Base-by-base conservation (phyloP, 345 rosid genomes). In the Euclidium syriacum region DNA sequence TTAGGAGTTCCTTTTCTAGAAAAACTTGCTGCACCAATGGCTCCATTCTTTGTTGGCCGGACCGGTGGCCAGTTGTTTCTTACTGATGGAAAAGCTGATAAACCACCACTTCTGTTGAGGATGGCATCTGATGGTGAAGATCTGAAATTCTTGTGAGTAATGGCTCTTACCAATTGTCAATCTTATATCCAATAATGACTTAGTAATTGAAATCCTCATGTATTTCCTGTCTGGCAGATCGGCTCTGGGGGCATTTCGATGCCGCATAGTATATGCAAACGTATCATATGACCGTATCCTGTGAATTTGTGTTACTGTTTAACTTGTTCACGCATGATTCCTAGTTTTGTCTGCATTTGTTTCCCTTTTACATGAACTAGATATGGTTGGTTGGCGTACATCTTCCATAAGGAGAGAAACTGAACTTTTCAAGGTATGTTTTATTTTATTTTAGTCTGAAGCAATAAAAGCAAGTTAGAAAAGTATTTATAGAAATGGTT, bases 351-450 rank as follows among this genome's bases (percentile, higher is more conserved):
- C 16, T 42, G 53, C 35, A 41, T 55, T 50, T 49, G n/a, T 62
- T 41, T 53, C 74, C 80, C 78, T 75, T 86, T 86, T 78, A 75
- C 81, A 41, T 46, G 9, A 46, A 63, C 52, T 74, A 88, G 98
- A 94, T 77, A 90, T 94, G 99, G 99, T 94, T 64, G 99, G 99
- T 54, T 94, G 99, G 99, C 99, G 99, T 55, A 94, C 97, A 50
- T 94, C 98, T 44, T 92, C 98, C 54, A 79, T 92, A 52, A 87
- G 98, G 78, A 81, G 98, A 76, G 97, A 87, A 77, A 81, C 71
- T 14, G 98, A 92, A 78, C 96, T 87, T 65, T 76, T 81, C 15
- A 83, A 78, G 88, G 98, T 88, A 58, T 19, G 0, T 20, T 26
- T 52, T 0, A 4, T 14, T 52, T n/a, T n/a, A n/a, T n/a, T n/a